These are phyloP conservation scores for Lipomyces chichibuensis DNA, from an alignment of 805 yeast genomes.

Conservation along the genomic window DNA sequence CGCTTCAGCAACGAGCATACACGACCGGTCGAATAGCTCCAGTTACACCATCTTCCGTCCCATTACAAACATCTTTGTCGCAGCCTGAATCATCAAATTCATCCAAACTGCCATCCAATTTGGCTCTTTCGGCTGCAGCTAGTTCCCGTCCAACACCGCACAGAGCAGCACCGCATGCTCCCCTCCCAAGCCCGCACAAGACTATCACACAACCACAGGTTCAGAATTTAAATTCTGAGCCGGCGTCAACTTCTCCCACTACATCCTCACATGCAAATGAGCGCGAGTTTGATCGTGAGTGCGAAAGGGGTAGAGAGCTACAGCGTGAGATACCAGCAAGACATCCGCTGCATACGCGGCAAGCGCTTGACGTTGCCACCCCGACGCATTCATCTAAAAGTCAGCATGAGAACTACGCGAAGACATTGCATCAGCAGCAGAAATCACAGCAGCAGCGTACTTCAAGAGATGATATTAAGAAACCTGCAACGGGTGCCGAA, in stretches of 20 bases:
- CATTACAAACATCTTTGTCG: neutral
- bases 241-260: neutral
- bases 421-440: slow-evolving; percentile 21
- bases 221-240: neutral
- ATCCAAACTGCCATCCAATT: slow-evolving; percentile 4
- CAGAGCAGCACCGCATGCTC: slow-evolving; percentile 21
- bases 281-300: neutral
- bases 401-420: slow-evolving; percentile 6
- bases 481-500: neutral
- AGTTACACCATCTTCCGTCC: neutral
- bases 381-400: slow-evolving; percentile 6
- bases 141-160: slow-evolving; percentile 10
- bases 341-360: slow-evolving; percentile 25
- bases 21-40: slow-evolving; percentile 18
- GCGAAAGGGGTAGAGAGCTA: neutral
- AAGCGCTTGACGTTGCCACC: slow-evolving; percentile 10
- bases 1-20: slow-evolving; percentile 12
- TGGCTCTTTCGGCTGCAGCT: slow-evolving; percentile 2
- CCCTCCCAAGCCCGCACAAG: neutral
- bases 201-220: neutral
- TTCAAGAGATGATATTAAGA: neutral
- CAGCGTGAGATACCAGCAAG: slow-evolving; percentile 26
- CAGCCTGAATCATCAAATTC: slow-evolving; percentile 1
- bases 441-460: slow-evolving; percentile 4
- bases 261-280: neutral